A percentile compares a stretch with the other conserved stretches of the same genome.
Evolutionary conservation across 2,329 filamentous ascomycete species (phyloP).

Genomic region (Davidsoniella virescens): DNA sequence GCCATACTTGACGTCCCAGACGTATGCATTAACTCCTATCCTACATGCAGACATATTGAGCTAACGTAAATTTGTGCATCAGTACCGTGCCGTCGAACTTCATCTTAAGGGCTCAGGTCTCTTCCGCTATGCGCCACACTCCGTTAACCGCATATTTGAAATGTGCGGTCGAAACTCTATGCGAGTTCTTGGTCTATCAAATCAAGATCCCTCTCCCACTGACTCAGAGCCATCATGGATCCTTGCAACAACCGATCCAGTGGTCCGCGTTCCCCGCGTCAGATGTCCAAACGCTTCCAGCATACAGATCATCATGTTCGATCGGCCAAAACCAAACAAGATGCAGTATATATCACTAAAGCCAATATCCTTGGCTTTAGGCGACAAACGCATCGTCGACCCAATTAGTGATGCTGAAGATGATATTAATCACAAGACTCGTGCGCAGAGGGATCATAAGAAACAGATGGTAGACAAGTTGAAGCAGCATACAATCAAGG

Average conservation of each 20-base stretch:
- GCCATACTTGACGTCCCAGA: slow-evolving; percentile 82
- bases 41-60: neutral
- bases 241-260: slow-evolving; percentile 38
- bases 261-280: slow-evolving; percentile 48
- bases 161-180: slow-evolving; percentile 71
- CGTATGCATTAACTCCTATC: slow-evolving; percentile 33
- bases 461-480: slow-evolving; percentile 67
- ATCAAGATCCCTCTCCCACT: slow-evolving; percentile 35
- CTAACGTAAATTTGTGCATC: slow-evolving; percentile 15
- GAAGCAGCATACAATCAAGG: slow-evolving; percentile 70
- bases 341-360: slow-evolving; percentile 95
- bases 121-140: slow-evolving; percentile 66
- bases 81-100: slow-evolving; percentile 70
- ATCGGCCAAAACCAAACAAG: slow-evolving; percentile 63
- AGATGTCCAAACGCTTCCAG: slow-evolving; percentile 55
- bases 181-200: slow-evolving; percentile 73
- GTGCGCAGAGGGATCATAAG: slow-evolving; percentile 40
- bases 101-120: slow-evolving; percentile 72
- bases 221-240: slow-evolving; percentile 55
- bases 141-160: slow-evolving; percentile 63
- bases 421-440: slow-evolving; percentile 52
- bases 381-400: slow-evolving; percentile 41
- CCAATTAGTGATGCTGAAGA: slow-evolving; percentile 34
- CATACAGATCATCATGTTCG: slow-evolving; percentile 78
- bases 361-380: slow-evolving; percentile 76